Conservation (phyloP, 2,329 filamentous ascomycete species). For the Pyrenochaeta sp. region DNA sequence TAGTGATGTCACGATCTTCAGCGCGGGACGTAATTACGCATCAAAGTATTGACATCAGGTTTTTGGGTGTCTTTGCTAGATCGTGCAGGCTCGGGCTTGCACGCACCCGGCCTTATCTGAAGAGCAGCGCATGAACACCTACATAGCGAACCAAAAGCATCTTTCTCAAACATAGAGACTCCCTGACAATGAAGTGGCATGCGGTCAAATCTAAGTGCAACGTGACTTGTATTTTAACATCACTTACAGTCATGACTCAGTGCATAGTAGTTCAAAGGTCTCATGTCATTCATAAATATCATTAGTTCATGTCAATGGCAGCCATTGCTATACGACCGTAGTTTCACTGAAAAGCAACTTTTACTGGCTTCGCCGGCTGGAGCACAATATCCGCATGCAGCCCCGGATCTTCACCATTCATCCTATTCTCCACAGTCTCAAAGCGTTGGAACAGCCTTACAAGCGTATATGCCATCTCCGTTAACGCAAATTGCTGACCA, state of each 20-base stretch:
- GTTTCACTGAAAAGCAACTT: constrained; percentile 46
- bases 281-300: not conserved
- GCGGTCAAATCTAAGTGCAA: not conserved
- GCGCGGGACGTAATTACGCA: not conserved
- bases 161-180: not conserved
- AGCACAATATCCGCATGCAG: constrained; percentile 59
- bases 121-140: no score
- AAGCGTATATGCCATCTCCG: constrained; percentile 60
- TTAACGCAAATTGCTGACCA: constrained; percentile 61
- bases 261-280: not conserved
- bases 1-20: not conserved
- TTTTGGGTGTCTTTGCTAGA: not conserved
- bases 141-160: no score
- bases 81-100: not conserved
- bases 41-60: not conserved
- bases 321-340: not conserved
- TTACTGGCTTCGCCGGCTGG: constrained; percentile 54
- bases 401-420: constrained; percentile 46
- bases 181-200: not conserved
- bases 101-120: no score
- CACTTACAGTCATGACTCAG: not conserved
- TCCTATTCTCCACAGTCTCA: constrained; percentile 52
- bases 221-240: not conserved
- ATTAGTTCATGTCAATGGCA: not conserved
- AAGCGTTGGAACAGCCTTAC: constrained; percentile 58